phyloP scores from a whole-genome alignment of 257 asterid species.

The Solanum rostratum region DNA sequence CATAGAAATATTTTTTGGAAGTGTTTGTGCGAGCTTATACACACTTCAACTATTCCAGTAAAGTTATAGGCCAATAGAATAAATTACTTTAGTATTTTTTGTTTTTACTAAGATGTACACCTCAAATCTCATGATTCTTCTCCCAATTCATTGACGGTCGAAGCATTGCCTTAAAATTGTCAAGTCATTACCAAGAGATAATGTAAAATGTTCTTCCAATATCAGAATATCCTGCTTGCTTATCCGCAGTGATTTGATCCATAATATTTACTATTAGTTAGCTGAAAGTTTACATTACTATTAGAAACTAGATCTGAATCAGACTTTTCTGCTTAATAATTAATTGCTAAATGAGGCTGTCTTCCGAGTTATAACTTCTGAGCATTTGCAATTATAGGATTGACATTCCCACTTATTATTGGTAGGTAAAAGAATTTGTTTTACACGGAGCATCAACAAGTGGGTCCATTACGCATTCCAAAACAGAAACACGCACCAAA shows the following conservation, averaged over 20 bases:
- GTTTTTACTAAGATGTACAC: neutral
- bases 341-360: neutral
- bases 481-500: neutral
- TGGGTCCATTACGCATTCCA: neutral
- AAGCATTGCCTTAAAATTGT: neutral
- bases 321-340: neutral
- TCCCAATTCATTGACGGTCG: neutral
- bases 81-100: neutral
- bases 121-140: neutral
- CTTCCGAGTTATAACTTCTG: neutral
- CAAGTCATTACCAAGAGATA: neutral
- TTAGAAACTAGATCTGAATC: neutral
- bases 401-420: neutral
- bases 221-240: neutral
- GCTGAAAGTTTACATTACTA: neutral
- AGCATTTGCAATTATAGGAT: neutral
- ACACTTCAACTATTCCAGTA: neutral
- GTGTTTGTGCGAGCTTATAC: neutral
- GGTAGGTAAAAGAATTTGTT: neutral
- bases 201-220: neutral
- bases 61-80: neutral
- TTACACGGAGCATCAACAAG: neutral
- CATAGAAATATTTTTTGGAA: neutral
- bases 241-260: neutral
- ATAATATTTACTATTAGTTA: neutral